Conservation (phyloP, 495 filamentous ascomycete species). For the Podospora sp. region DNA sequence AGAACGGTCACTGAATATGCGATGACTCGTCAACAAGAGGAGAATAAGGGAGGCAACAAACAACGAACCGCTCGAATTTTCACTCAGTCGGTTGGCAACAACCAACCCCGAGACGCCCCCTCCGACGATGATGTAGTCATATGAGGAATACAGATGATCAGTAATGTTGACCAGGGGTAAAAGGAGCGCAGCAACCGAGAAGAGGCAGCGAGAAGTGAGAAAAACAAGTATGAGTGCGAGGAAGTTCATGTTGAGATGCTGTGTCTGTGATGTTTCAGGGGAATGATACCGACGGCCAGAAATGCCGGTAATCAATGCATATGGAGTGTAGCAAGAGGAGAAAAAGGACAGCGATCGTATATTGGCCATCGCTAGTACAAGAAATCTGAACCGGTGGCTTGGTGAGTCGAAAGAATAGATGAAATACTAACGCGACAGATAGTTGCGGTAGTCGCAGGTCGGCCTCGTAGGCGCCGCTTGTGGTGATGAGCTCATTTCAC, state of each 20-base stretch:
- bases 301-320: neutral
- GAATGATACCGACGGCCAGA: neutral
- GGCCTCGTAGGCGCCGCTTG: no score
- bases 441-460: no score
- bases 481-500: no score
- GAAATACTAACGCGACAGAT: no score
- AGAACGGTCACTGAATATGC: constrained; percentile 43
- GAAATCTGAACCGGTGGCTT: no score
- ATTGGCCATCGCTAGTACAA: no score
- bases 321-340: no score
- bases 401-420: no score
- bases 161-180: constrained; percentile 16
- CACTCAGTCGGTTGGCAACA: constrained; percentile 45
- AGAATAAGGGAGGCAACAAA: neutral
- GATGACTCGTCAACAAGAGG: constrained; percentile 5
- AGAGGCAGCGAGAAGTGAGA: neutral
- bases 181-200: constrained; percentile 6
- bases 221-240: neutral
- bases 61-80: constrained; percentile 27
- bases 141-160: constrained; percentile 23
- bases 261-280: neutral
- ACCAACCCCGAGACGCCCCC: constrained; percentile 57
- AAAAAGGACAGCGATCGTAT: no score
- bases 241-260: constrained; percentile 15
- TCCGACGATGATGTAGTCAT: constrained; percentile 58